Evolutionary conservation across 2,329 filamentous ascomycete genomes (phyloP).

Genomic region (Aspergillus brasiliensis): DNA sequence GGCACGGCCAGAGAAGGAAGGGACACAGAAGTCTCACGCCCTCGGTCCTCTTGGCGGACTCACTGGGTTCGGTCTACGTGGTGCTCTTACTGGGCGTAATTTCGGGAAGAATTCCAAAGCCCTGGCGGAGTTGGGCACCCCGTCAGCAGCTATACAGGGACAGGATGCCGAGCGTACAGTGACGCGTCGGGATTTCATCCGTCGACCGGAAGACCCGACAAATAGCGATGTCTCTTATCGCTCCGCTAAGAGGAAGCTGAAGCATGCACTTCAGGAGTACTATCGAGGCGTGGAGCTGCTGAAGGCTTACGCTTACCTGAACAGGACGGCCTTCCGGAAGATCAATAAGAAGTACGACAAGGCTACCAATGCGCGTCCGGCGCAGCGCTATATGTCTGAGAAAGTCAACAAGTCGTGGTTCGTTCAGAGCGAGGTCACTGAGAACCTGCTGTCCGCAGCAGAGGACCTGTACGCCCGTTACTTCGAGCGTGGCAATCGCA

Average conservation of each 20-base stretch:
- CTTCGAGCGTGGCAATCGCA: constrained; percentile 91
- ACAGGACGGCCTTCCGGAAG: constrained; percentile 91
- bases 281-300: constrained; percentile 89
- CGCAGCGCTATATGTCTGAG: constrained; percentile 81
- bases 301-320: constrained; percentile 87
- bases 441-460: constrained; percentile 74
- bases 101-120: constrained; percentile 61
- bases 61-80: constrained; percentile 36
- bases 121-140: constrained; percentile 48
- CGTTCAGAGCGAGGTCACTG: constrained; percentile 82
- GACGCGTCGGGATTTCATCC: constrained; percentile 53
- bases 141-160: constrained; percentile 32
- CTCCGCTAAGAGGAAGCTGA: constrained; percentile 86
- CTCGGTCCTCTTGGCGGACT: constrained; percentile 27
- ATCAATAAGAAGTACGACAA: constrained; percentile 99
- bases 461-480: constrained; percentile 94
- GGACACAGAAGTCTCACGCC: constrained; percentile 25
- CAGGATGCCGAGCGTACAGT: constrained; percentile 31
- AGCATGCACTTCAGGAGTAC: constrained; percentile 86
- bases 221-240: constrained; percentile 71
- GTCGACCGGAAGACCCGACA: constrained; percentile 48
- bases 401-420: constrained; percentile 91
- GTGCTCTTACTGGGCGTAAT: constrained; percentile 48
- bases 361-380: constrained; percentile 73
- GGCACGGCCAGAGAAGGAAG: constrained; percentile 23